Evolutionary conservation across 2,329 filamentous ascomycete genomes (phyloP).

Genomic region (Fusarium sublunatum): DNA sequence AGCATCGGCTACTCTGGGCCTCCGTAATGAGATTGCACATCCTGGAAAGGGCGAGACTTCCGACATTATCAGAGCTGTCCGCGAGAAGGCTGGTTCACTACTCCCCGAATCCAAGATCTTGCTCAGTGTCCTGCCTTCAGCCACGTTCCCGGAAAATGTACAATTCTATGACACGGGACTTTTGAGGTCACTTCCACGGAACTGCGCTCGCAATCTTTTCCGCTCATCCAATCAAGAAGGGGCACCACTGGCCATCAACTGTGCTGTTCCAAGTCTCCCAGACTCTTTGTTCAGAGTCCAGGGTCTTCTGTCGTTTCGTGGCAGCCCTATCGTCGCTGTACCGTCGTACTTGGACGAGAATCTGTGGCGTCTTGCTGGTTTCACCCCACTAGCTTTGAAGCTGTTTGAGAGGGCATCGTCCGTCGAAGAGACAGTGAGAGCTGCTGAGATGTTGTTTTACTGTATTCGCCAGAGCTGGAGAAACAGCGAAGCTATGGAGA

Average conservation of each 20-base stretch:
- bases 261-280: slow-evolving; percentile 85
- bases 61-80: slow-evolving; percentile 89
- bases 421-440: slow-evolving; percentile 76
- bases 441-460: slow-evolving; percentile 85
- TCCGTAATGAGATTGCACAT: slow-evolving; percentile 91
- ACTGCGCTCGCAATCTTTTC: slow-evolving; percentile 71
- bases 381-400: slow-evolving; percentile 85
- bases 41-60: slow-evolving; percentile 90
- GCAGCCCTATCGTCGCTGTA: slow-evolving; percentile 81
- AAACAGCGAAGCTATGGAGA: slow-evolving; percentile 98
- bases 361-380: slow-evolving; percentile 92
- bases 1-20: slow-evolving; percentile 88
- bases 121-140: slow-evolving; percentile 83
- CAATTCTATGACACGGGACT: slow-evolving; percentile 81
- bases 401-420: slow-evolving; percentile 81
- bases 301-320: slow-evolving; percentile 84
- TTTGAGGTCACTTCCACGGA: slow-evolving; percentile 78
- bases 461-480: slow-evolving; percentile 93
- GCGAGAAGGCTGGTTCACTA: slow-evolving; percentile 83
- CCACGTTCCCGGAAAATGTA: slow-evolving; percentile 84
- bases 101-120: slow-evolving; percentile 84
- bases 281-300: slow-evolving; percentile 85
- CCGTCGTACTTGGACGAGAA: slow-evolving; percentile 91
- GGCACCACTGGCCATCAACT: slow-evolving; percentile 86
- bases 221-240: slow-evolving; percentile 60